Percentiles rank a stretch among this genome's conserved stretches.
These are phyloP conservation scores for Eutrema yunnanense DNA, from an alignment of 345 rosid genomes.

Conservation along the genomic window DNA sequence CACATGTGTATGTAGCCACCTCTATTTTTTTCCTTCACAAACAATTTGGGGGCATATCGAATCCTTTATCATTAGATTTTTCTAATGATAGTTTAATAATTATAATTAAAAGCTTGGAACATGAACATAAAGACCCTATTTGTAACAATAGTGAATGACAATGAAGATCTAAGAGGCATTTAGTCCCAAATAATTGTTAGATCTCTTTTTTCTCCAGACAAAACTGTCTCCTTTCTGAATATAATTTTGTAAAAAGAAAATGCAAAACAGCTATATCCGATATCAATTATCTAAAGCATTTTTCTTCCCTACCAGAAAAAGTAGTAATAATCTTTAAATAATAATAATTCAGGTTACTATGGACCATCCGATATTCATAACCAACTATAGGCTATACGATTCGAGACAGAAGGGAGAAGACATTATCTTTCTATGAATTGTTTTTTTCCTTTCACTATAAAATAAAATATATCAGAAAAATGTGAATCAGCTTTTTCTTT, in stretches of 20 bases:
- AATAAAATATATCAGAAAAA: not conserved
- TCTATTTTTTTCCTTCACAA: slow-evolving; percentile 10
- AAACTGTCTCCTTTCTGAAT: slow-evolving; percentile 7
- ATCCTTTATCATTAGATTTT: not conserved
- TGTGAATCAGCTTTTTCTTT: slow-evolving; percentile 17
- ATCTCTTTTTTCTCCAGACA: not conserved
- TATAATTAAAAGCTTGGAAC: not conserved
- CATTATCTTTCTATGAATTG: not conserved
- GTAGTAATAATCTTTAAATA: not conserved
- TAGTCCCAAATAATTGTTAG: not conserved
- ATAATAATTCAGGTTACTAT: slow-evolving; percentile 18
- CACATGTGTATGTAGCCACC: slow-evolving; percentile 13
- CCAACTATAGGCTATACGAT: slow-evolving; percentile 6
- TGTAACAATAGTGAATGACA: slow-evolving; percentile 6
- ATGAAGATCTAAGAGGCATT: slow-evolving; percentile 14
- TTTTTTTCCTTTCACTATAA: not conserved
- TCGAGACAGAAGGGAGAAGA: slow-evolving; percentile 10
- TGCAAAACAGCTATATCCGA: slow-evolving; percentile 13
- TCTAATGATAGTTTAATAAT: not conserved
- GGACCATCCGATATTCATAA: slow-evolving; percentile 13
- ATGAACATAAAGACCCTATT: slow-evolving; percentile 1
- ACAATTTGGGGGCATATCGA: not conserved
- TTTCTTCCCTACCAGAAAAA: not conserved
- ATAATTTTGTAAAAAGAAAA: not conserved
- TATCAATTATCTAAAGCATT: slow-evolving; percentile 6